These are phyloP conservation scores for Cryptosporidium muris DNA, from an alignment of 169 alveolate genomes.

Conservation along the genomic window DNA sequence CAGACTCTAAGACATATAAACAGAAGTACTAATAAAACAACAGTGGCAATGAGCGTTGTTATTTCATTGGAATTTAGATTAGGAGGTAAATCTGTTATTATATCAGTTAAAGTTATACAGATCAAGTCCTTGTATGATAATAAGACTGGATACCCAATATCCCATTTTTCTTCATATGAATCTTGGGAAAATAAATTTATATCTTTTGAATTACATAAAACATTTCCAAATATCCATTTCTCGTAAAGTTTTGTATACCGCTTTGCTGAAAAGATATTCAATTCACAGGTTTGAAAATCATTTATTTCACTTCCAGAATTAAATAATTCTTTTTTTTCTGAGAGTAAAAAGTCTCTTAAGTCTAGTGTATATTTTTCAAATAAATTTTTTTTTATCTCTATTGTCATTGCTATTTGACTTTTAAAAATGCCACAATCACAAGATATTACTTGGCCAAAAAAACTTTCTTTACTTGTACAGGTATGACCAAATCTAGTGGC, in stretches of 20 bases:
- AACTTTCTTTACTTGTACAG: constrained; percentile 6
- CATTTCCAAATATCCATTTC: constrained; percentile 52
- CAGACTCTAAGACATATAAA: background rate
- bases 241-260: constrained; percentile 4
- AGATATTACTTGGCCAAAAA: constrained; percentile 14
- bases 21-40: background rate
- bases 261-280: constrained; percentile 31
- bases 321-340: background rate
- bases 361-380: background rate
- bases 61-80: background rate
- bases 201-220: constrained; percentile 5
- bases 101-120: background rate
- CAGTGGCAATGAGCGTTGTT: background rate
- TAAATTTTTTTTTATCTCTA: background rate
- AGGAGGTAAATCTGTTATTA: background rate
- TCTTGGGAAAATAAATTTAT: background rate
- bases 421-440: constrained; percentile 39
- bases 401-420: background rate
- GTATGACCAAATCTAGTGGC: constrained; percentile 9
- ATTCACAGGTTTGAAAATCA: constrained; percentile 5
- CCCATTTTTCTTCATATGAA: background rate
- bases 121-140: background rate
- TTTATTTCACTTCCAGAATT: background rate
- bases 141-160: background rate
- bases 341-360: background rate